These are phyloP conservation scores for Neopestalotiopsis clavispora DNA, from an alignment of 2,329 filamentous ascomycete species.

Conservation along the genomic window DNA sequence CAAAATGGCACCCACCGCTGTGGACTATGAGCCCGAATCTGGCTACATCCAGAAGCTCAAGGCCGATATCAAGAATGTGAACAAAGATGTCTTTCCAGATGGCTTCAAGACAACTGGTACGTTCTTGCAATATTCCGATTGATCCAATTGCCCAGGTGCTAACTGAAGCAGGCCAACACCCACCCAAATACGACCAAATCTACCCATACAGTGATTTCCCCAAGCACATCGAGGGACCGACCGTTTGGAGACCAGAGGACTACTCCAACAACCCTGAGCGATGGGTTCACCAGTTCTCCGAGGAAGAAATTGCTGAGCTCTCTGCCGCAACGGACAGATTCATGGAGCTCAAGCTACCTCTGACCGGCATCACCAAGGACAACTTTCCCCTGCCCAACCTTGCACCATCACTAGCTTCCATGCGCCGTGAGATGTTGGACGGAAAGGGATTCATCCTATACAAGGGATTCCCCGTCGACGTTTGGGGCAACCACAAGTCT, in stretches of 20 bases:
- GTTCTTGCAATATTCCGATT: not conserved
- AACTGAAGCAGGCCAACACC: constrained; percentile 62
- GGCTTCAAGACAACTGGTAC: constrained; percentile 17
- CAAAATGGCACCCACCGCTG: constrained; percentile 17
- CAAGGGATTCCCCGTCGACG: constrained; percentile 78
- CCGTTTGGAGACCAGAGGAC: constrained; percentile 69
- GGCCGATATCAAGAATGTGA: constrained; percentile 2
- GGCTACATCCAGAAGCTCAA: constrained; percentile 17
- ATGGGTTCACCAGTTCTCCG: constrained; percentile 71
- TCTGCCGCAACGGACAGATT: constrained; percentile 67
- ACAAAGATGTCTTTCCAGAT: constrained; percentile 16
- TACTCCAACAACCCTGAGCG: constrained; percentile 65
- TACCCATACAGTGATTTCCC: constrained; percentile 69
- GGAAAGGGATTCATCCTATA: constrained; percentile 91
- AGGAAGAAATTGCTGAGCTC: constrained; percentile 65
- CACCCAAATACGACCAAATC: constrained; percentile 67
- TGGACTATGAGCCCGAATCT: constrained; percentile 8
- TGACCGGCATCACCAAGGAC: constrained; percentile 65
- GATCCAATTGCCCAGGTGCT: not conserved
- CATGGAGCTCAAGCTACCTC: constrained; percentile 58
- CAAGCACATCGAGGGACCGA: constrained; percentile 66
- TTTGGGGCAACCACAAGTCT: constrained; percentile 80
- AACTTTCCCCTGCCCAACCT: constrained; percentile 68
- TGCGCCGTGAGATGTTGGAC: constrained; percentile 73
- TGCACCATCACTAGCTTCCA: constrained; percentile 53